Conservation (phyloP, 805 yeast genomes). For the Allodekkera sacchari region DNA sequence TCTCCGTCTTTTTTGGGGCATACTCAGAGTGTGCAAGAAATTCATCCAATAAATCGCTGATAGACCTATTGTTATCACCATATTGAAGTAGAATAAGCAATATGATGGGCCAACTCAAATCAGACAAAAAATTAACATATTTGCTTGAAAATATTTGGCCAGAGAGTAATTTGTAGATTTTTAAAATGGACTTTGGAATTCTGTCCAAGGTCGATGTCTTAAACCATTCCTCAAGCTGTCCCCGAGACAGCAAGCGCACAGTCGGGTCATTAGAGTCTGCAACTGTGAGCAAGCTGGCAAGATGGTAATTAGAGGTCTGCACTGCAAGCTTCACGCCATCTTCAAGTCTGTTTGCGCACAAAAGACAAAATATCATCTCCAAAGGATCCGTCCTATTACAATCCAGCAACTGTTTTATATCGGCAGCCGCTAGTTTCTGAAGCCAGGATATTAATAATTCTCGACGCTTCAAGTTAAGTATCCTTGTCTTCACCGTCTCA, state of each 20-base stretch:
- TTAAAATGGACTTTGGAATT: slow-evolving; percentile 47
- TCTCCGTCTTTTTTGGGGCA: not conserved
- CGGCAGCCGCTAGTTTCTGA: slow-evolving; percentile 30
- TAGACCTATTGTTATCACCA: slow-evolving; percentile 37
- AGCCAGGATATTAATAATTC: slow-evolving; percentile 51
- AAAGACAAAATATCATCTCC: slow-evolving; percentile 40
- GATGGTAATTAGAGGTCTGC: slow-evolving; percentile 54
- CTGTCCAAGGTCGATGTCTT: slow-evolving; percentile 29
- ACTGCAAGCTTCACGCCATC: slow-evolving; percentile 58
- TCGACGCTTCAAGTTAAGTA: slow-evolving; percentile 29
- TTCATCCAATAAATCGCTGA: slow-evolving; percentile 25
- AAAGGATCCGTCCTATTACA: slow-evolving; percentile 27
- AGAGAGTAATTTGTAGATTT: slow-evolving; percentile 57
- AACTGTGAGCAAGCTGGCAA: slow-evolving; percentile 61
- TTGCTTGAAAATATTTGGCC: slow-evolving; percentile 33
- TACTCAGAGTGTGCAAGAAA: slow-evolving; percentile 11
- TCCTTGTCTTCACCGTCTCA: slow-evolving; percentile 6
- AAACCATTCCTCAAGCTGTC: slow-evolving; percentile 64
- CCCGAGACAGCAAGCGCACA: slow-evolving; percentile 44
- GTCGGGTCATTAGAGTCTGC: slow-evolving; percentile 62
- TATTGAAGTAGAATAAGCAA: slow-evolving; percentile 57
- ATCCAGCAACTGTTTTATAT: slow-evolving; percentile 22
- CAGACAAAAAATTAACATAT: slow-evolving; percentile 28
- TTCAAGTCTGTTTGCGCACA: slow-evolving; percentile 48
- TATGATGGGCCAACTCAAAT: slow-evolving; percentile 52